Conservation (phyloP, 1,139 yeast genomes). For the Hyphopichia pseudoburtonii region DNA sequence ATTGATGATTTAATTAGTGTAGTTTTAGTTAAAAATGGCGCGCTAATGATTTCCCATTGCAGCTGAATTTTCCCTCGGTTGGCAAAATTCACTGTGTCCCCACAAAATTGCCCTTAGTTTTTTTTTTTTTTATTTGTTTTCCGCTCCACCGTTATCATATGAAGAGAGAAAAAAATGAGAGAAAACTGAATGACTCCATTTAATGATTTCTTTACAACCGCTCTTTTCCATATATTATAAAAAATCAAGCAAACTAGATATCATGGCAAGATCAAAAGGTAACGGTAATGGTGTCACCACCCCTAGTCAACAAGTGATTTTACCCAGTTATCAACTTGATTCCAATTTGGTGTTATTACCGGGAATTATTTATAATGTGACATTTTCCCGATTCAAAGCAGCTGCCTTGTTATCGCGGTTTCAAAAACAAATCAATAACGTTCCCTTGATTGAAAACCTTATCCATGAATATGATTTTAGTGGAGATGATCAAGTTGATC, state of each 20-base stretch:
- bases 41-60: background rate
- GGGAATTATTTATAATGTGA: slow-evolving; percentile 59
- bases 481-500: slow-evolving; percentile 18
- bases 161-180: background rate
- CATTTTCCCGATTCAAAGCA: slow-evolving; percentile 50
- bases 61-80: background rate
- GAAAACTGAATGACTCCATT: background rate
- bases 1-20: no score
- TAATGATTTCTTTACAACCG: no score
- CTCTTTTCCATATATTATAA: no score
- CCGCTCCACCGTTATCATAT: no score
- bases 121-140: no score
- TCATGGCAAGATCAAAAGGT: slow-evolving; percentile 7
- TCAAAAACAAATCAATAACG: slow-evolving; percentile 27
- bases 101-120: no score
- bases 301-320: slow-evolving; percentile 19
- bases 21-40: background rate
- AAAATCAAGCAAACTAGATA: background rate
- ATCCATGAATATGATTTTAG: slow-evolving; percentile 37
- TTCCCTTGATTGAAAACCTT: slow-evolving; percentile 31
- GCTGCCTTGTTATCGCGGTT: slow-evolving; percentile 45
- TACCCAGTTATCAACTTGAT: slow-evolving; percentile 45
- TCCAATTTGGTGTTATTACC: slow-evolving; percentile 56
- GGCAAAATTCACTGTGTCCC: no score
- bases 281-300: background rate